These are phyloP conservation scores for Talaromyces sp. DNA, from an alignment of 2,329 filamentous ascomycete species.

Conservation along the genomic window DNA sequence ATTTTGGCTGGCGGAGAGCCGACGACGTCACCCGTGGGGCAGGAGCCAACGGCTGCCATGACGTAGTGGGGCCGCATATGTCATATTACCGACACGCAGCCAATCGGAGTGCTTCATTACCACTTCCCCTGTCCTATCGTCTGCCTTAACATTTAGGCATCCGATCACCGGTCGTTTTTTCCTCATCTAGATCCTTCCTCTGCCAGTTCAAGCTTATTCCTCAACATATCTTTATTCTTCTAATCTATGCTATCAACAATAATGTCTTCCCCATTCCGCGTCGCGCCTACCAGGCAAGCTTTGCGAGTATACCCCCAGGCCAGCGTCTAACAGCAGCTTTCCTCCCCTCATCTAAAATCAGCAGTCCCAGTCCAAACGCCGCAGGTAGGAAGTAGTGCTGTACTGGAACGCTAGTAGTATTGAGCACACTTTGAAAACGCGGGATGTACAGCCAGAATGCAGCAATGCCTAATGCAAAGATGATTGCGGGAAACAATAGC, in stretches of 20 bases:
- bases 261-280: not conserved
- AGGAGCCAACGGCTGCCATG: not conserved
- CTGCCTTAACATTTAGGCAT: not conserved
- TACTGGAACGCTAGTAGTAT: conserved; percentile 62
- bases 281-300: conserved; percentile 58
- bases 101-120: not conserved
- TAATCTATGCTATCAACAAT: not conserved
- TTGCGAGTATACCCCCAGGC: conserved; percentile 57
- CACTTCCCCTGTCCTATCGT: not conserved
- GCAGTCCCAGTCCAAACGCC: conserved; percentile 63
- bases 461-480: conserved; percentile 66
- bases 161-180: not conserved
- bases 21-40: conserved; percentile 1
- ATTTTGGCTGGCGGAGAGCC: not conserved
- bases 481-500: conserved; percentile 66
- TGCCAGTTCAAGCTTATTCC: not conserved
- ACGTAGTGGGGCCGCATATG: conserved; percentile 4
- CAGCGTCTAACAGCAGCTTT: conserved; percentile 62
- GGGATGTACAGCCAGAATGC: conserved; percentile 67
- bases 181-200: not conserved
- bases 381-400: conserved; percentile 76
- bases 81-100: not conserved
- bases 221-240: not conserved
- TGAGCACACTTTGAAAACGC: conserved; percentile 58
- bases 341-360: conserved; percentile 64